Percentiles rank a stretch among this genome's conserved stretches.
Conservation (phyloP, 2,329 filamentous ascomycete genomes). For the Alternaria rosae region DNA sequence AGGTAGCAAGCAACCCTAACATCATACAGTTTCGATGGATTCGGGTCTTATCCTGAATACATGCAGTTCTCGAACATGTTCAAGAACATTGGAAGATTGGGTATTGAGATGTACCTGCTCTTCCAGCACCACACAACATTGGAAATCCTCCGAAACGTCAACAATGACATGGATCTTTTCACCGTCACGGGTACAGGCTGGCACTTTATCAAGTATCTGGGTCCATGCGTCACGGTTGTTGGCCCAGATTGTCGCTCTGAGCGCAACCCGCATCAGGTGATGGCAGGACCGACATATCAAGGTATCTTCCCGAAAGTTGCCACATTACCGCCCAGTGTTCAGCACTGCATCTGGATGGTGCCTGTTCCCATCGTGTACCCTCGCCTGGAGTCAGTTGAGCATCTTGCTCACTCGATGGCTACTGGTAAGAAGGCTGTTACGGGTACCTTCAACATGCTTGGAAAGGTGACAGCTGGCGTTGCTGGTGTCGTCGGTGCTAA, state of each 20-base stretch:
- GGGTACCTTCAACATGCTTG: constrained; percentile 93
- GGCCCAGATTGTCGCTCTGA: constrained; percentile 93
- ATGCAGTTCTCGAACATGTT: constrained; percentile 99
- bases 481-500: constrained; percentile 96
- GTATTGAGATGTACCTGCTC: constrained; percentile 95
- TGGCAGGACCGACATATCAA: constrained; percentile 96
- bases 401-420: constrained; percentile 86
- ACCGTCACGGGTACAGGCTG: constrained; percentile 96
- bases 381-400: constrained; percentile 88
- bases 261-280: constrained; percentile 85
- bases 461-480: constrained; percentile 92
- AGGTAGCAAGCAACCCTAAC: constrained; percentile 12
- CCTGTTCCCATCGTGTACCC: constrained; percentile 92
- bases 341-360: constrained; percentile 97
- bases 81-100: constrained; percentile 95
- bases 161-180: constrained; percentile 88
- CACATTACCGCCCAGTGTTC: constrained; percentile 86
- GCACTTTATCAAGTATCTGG: constrained; percentile 98
- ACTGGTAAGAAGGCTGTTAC: constrained; percentile 97
- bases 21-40: constrained; percentile 82
- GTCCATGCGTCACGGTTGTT: constrained; percentile 87
- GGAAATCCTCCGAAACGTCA: constrained; percentile 89
- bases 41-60: constrained; percentile 95
- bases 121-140: constrained; percentile 98
- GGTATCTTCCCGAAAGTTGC: constrained; percentile 96